Evolutionary conservation across 2,329 filamentous ascomycete species (phyloP).

Genomic region (Microdochium bolleyi): DNA sequence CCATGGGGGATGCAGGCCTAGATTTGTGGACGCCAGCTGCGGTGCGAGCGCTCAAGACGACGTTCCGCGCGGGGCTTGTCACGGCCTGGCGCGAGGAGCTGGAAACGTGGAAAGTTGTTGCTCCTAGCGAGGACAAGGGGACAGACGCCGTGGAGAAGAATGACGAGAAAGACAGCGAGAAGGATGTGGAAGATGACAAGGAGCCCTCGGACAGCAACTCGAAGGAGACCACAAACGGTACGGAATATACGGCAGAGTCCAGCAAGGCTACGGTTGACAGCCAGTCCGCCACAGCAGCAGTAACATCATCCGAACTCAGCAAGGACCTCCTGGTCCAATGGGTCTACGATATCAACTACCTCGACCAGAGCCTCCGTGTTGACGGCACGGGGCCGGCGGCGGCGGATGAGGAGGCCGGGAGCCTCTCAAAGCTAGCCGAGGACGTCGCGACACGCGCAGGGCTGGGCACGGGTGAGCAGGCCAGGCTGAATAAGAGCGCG

Average conservation of each 20-base stretch:
- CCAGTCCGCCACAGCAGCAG: conserved; percentile 4
- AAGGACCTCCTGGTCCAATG: conserved; percentile 49
- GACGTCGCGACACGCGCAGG: conserved; percentile 35
- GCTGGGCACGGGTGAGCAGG: conserved; percentile 38
- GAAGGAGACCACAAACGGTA: conserved; percentile 9
- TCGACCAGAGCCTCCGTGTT: conserved; percentile 36
- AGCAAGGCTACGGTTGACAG: conserved; percentile 1
- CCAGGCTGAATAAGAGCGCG: conserved; percentile 54
- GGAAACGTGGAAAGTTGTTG: conserved; percentile 10
- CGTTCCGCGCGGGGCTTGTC: conserved; percentile 42
- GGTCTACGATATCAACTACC: conserved; percentile 50
- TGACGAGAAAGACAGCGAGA: conserved; percentile 5
- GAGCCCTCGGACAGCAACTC: no score
- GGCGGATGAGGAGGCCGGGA: conserved; percentile 10
- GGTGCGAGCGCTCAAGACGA: conserved; percentile 53
- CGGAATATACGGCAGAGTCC: conserved; percentile 6
- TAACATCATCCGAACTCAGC: conserved; percentile 13
- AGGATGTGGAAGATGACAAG: conserved; percentile 7
- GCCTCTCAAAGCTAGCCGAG: conserved; percentile 36
- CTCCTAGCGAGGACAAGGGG: neutral
- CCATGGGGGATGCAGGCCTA: conserved; percentile 63
- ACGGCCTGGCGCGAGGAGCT: conserved; percentile 38
- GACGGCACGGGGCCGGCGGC: conserved; percentile 3
- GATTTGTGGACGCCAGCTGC: conserved; percentile 77
- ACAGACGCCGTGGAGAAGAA: conserved; percentile 3